Base-by-base conservation (phyloP, 176 grass and related monocot species). In the Aegilops sharonensis region DNA sequence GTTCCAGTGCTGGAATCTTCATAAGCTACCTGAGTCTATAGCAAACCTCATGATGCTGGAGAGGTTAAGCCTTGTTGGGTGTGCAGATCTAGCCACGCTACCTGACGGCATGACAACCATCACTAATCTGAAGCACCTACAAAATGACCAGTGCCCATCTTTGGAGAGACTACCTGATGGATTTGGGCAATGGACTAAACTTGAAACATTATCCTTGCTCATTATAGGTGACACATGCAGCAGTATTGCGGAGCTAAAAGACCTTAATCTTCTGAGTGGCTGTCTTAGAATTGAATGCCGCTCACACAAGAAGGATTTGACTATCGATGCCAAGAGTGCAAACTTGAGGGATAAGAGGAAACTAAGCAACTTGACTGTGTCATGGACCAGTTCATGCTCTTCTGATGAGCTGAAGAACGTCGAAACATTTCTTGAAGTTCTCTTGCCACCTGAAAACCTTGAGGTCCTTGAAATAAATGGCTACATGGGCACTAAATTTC, bases 1-100 rank as follows among this genome's bases (percentile, higher is more conserved):
- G 78, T 92, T 86, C 15, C 78, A 95, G 48, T 95, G 90, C 87
- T 88, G 88, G 83, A 86, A 78, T 86, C 88, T 95, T 24, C 36
- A 32, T 50, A 66, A 15, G 13, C 79, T 95, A 34, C 90, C 90
- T 20, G 79, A 89, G 3, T 95, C 93, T 6, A 81, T 88, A 57
- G 85, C 32, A 9, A 79, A 74, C 30, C 88, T 95, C 7, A 17
- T 72, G 48, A 87, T 68, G 84, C 42, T 95, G 34, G 88, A 92
- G 70, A 85, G n/a, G 48, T 61, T 95, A 45, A 84, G 88, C 79
- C 34, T 92, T 18, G 79, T 64, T 60, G 93, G 93, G 8, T 92
- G 90, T 66, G 77, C 67, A 50, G 5, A 77, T 8, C 65, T 95
- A 59, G 70, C 56, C 6, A 79, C 74, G 67, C 68, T 94, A 72